Evolutionary conservation across 352 stramenopile species (phyloP).

Genomic region (Globisporangium viniferum): DNA sequence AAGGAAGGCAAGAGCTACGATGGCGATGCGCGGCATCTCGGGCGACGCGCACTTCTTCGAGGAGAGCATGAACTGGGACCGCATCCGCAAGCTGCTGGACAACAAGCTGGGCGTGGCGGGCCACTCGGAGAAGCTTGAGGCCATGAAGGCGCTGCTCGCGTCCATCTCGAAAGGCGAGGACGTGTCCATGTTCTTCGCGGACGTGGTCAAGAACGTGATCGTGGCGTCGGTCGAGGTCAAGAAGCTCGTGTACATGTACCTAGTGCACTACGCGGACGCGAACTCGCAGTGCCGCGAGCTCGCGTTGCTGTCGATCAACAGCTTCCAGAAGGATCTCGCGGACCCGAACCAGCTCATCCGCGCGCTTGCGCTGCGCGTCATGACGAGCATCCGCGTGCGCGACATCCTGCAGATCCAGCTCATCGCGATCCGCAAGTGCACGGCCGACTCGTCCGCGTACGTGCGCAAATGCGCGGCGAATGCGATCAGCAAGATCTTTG

Average conservation of each 20-base stretch:
- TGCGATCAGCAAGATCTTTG: conserved; percentile 94
- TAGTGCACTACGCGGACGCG: conserved; percentile 97
- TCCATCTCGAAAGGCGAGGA: conserved; percentile 97
- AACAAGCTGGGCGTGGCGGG: conserved; percentile 86
- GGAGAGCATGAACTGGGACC: conserved; percentile 92
- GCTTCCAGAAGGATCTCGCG: conserved; percentile 97
- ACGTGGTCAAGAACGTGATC: conserved; percentile 96
- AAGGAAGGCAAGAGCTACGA: not conserved
- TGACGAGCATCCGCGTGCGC: conserved; percentile 97
- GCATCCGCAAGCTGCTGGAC: conserved; percentile 85
- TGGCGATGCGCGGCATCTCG: conserved; percentile 67
- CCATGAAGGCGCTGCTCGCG: conserved; percentile 98
- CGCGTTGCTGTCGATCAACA: conserved; percentile 97
- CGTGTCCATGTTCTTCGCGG: conserved; percentile 97
- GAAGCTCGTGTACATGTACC: conserved; percentile 99
- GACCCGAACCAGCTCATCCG: conserved; percentile 94
- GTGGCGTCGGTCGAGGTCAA: conserved; percentile 97
- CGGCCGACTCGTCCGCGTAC: conserved; percentile 93
- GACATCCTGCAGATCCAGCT: conserved; percentile 99
- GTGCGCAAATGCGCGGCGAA: conserved; percentile 97
- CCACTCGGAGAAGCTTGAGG: conserved; percentile 90
- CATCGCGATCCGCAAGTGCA: conserved; percentile 92
- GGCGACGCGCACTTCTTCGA: conserved; percentile 97
- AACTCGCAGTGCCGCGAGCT: conserved; percentile 95
- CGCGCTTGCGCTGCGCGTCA: conserved; percentile 92